Percentiles rank a stretch among this genome's conserved stretches.
These are phyloP conservation scores for Coleophoma eucalyptorum DNA, from an alignment of 2,329 filamentous ascomycete genomes.

Conservation along the genomic window DNA sequence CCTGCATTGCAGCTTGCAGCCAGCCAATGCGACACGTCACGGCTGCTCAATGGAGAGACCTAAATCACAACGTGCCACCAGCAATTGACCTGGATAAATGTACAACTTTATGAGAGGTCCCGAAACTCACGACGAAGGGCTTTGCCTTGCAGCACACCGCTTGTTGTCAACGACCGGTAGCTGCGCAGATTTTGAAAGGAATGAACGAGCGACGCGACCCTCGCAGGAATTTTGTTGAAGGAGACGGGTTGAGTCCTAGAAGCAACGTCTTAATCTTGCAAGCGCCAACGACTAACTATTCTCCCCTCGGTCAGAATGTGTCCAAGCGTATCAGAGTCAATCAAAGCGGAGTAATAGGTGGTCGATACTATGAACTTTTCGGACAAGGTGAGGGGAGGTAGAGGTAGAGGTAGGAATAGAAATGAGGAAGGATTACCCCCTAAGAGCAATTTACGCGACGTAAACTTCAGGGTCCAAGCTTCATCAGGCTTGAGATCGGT, in stretches of 20 bases:
- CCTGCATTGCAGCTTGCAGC: background rate
- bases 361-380: background rate
- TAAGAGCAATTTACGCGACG: constrained; percentile 9
- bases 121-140: constrained; percentile 9
- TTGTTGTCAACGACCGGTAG: background rate
- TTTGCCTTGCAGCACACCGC: constrained; percentile 11
- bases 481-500: constrained; percentile 7
- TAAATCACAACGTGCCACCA: background rate
- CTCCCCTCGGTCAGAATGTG: background rate
- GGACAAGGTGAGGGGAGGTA: background rate
- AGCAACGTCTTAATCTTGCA: too few species aligned
- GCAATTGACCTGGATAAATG: background rate
- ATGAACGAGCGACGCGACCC: too few species aligned
- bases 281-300: too few species aligned
- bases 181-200: constrained; percentile 1
- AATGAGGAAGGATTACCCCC: background rate
- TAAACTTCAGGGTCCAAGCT: background rate
- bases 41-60: constrained; percentile 2
- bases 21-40: constrained; percentile 20
- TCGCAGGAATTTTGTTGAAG: too few species aligned
- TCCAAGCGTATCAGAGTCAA: background rate
- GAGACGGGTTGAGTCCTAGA: background rate
- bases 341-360: background rate
- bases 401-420: background rate
- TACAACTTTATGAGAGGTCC: background rate